Base-by-base conservation (phyloP, 768 basidiomycete genomes). In the Sarcodon sp. region DNA sequence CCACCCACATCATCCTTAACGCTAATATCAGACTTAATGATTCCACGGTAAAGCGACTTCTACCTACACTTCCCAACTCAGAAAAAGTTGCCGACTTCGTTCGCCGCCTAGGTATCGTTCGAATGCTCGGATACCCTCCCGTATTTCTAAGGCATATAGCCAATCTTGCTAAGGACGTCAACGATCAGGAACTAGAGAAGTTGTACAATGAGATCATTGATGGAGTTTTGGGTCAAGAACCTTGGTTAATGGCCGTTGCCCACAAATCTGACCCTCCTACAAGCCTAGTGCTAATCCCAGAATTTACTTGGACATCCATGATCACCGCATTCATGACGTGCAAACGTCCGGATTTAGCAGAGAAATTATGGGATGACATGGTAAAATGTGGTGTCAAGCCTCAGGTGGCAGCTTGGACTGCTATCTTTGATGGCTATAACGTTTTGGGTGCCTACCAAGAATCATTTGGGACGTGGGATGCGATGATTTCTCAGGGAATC, bases 331-430 rank as follows among this genome's bases (percentile, higher is more conserved):
- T 87, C 53, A 63, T 87, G 37, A 71, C 68, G 48, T 69, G 71
- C 51, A 67, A 72, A 35, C 65, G 73, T 32, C 66, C 66, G 38
- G 79, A 83, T 46, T 61, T 80, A 16, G 86, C 80, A 3, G 73
- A 71, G 39, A 63, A 65, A 18, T 57, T 88, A 5, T 89, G 88
- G 88, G 67, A 73, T 34, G 85, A 87, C 58, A 73, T 87, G 65
- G 47, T 65, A 13, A 54, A 61, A 35, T 63, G 71, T 16, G 71
- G 70, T 1, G 60, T 83, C 35, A 60, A 50, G 35, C 79, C 80
- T n/a, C 71, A 71, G 1, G 61, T 75, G 7, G 64, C 69, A 27
- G 72, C 77, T 44, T 91, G 88, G 87, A 86, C 76, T 8, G 76
- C 79, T 12, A 69, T 88, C 39, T 65, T 92, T 35, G 74, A 80